A percentile compares a stretch with the other conserved stretches of the same genome.
Evolutionary conservation across 768 basidiomycete genomes (phyloP).

Genomic region (Mycena maculata): DNA sequence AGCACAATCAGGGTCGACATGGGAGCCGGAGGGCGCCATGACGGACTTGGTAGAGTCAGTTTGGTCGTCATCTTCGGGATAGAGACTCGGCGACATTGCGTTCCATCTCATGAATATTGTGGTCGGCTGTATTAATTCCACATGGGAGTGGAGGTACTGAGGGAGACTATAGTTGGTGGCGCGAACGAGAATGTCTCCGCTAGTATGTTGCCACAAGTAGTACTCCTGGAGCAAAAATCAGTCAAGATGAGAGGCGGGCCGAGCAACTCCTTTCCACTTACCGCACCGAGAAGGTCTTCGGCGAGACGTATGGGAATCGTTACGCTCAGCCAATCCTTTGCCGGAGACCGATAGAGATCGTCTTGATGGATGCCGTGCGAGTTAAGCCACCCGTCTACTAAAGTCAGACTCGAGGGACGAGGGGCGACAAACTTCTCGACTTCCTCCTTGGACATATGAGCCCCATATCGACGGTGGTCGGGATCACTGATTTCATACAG

Average conservation of each 20-base stretch:
- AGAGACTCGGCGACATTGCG: constrained; percentile 34
- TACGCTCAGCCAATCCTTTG: constrained; percentile 76
- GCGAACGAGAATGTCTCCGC: constrained; percentile 67
- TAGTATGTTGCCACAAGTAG: constrained; percentile 67
- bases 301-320: constrained; percentile 67
- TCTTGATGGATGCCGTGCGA: constrained; percentile 63
- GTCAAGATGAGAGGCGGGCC: neutral
- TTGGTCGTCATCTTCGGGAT: constrained; percentile 35
- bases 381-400: constrained; percentile 72
- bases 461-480: constrained; percentile 63
- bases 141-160: constrained; percentile 63
- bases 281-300: constrained; percentile 79
- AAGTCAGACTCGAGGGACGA: constrained; percentile 59
- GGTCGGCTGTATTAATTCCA: constrained; percentile 79
- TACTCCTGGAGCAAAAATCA: constrained; percentile 60
- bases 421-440: constrained; percentile 73
- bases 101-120: constrained; percentile 70
- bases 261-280: constrained; percentile 43
- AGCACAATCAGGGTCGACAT: constrained; percentile 62
- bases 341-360: constrained; percentile 65
- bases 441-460: constrained; percentile 71
- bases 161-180: constrained; percentile 81
- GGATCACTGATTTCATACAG: constrained; percentile 72
- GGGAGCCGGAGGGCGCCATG: constrained; percentile 45
- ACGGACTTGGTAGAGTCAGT: constrained; percentile 29